Evolutionary conservation across 1,139 yeast genomes (phyloP).

Genomic region (Geotrichum aggregatum): DNA sequence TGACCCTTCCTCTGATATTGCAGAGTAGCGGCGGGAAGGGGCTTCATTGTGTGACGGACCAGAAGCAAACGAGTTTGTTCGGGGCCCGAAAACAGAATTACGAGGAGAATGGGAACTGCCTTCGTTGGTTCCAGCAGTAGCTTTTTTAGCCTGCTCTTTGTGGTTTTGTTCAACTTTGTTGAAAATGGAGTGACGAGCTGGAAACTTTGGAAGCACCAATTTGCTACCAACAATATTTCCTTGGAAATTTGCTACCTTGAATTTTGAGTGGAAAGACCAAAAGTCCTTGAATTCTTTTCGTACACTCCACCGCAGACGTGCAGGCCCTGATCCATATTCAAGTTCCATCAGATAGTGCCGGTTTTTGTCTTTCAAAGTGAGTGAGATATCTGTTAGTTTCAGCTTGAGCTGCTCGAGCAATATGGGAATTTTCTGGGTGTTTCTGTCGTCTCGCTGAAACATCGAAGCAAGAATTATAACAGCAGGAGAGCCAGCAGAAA

Average conservation of each 20-base stretch:
- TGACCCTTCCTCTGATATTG: slow-evolving; percentile 6
- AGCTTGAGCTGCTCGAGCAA: slow-evolving; percentile 69
- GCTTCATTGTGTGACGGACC: background rate
- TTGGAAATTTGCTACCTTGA: slow-evolving; percentile 53
- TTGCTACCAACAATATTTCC: slow-evolving; percentile 25
- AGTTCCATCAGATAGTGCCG: slow-evolving; percentile 62
- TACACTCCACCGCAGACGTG: slow-evolving; percentile 76
- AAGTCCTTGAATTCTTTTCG: slow-evolving; percentile 70
- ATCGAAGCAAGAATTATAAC: slow-evolving; percentile 72
- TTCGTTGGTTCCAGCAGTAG: background rate
- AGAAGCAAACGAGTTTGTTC: background rate
- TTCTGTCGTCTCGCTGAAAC: slow-evolving; percentile 72
- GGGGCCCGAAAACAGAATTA: background rate
- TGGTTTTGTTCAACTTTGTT: slow-evolving; percentile 12
- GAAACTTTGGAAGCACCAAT: slow-evolving; percentile 35
- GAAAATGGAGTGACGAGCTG: slow-evolving; percentile 26
- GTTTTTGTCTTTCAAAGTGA: slow-evolving; percentile 42
- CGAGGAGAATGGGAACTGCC: background rate
- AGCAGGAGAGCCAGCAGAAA: slow-evolving; percentile 74
- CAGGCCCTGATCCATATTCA: slow-evolving; percentile 85
- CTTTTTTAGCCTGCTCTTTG: slow-evolving; percentile 4
- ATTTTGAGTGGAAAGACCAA: slow-evolving; percentile 58
- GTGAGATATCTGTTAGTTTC: slow-evolving; percentile 52
- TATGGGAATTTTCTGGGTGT: slow-evolving; percentile 75
- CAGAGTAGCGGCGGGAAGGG: background rate